Evolutionary conservation across 2,329 filamentous ascomycete species (phyloP), one percentile per base, ranked within the genome.

Genomic region (Phialophora tarda): DNA sequence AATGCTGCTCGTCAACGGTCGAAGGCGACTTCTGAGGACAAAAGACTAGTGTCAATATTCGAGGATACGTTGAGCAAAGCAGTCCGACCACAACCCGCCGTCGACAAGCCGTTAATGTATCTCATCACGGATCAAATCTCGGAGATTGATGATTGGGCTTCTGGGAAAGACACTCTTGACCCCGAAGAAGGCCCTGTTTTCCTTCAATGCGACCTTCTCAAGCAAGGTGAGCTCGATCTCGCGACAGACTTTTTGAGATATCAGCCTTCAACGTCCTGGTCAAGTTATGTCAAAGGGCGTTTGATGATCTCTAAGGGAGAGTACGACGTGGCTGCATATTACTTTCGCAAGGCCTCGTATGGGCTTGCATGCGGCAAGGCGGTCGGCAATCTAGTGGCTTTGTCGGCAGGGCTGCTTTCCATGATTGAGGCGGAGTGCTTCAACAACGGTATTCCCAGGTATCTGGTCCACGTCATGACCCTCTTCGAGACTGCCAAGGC

Each of bases 401-500:
- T 82, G 76, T 84, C 82, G 7, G 80, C 82, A 51, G 87, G 88
- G 8, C 85, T 97, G 14, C 83, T 98, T 24, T 88, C 91, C 62
- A 87, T 92, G 26, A 87, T 89, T 1, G 92, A 97, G 71, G 89
- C 89, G 12, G 82, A 83, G 61, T 81, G 76, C 60, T 88, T 90
- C 74, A 84, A 93, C 74, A 86, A 87, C 63, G 95, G 94, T 1
- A 83, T 93, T 48, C 86, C 92, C 4, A 88, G 86, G 69, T 99
- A 97, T 79, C 96, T 96, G 77, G 88, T 89, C 50, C 95, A 99
- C 76, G 86, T 98, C 59, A 86, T 93, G 12, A 84, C 87, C 23
- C 83, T 99, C 1, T 98, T 91, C 74, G 93, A 97, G 76, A 86
- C 86, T 72, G 85, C 87, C 51, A 90, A 89, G 71, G 88, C 89